phyloP scores from a whole-genome alignment of 441 rosid genomes.

The Bocquillonia castaneifolia region DNA sequence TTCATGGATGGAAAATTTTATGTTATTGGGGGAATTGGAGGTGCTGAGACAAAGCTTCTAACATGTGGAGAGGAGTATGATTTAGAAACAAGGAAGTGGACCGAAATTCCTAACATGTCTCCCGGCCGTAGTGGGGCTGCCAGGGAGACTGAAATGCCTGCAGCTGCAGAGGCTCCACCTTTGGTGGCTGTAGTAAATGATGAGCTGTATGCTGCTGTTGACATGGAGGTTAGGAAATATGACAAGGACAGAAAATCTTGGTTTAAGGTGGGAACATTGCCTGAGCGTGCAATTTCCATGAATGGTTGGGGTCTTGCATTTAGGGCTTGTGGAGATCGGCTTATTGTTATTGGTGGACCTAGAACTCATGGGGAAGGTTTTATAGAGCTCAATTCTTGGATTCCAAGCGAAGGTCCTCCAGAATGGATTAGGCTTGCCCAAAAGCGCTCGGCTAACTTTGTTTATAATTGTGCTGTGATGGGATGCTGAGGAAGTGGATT shows the following conservation, averaged over 20 bases:
- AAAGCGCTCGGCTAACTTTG: conserved; percentile 74
- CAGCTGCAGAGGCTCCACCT: conserved; percentile 83
- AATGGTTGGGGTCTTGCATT: conserved; percentile 98
- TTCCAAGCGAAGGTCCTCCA: conserved; percentile 72
- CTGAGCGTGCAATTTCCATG: conserved; percentile 85
- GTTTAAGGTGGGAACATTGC: conserved; percentile 67
- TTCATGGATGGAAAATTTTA: conserved; percentile 86
- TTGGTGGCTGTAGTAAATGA: conserved; percentile 78
- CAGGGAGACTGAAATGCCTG: conserved; percentile 51
- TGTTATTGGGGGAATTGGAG: conserved; percentile 82
- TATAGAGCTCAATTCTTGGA: conserved; percentile 87
- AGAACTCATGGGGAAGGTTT: conserved; percentile 62
- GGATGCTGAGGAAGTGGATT: conserved; percentile 60
- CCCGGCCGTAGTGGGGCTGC: conserved; percentile 51
- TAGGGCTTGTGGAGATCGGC: conserved; percentile 84
- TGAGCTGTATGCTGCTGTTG: conserved; percentile 79
- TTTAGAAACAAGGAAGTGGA: conserved; percentile 65
- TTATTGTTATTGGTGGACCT: conserved; percentile 90
- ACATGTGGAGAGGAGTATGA: conserved; percentile 87
- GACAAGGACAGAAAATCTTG: conserved; percentile 54
- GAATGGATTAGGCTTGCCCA: conserved; percentile 72
- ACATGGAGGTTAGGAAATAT: conserved; percentile 72
- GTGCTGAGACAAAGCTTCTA: conserved; percentile 46
- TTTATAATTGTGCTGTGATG: conserved; percentile 98
- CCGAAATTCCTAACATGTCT: conserved; percentile 72